These are phyloP conservation scores for Aspergillus terreus DNA, from an alignment of 2,329 filamentous ascomycete genomes.

Conservation along the genomic window DNA sequence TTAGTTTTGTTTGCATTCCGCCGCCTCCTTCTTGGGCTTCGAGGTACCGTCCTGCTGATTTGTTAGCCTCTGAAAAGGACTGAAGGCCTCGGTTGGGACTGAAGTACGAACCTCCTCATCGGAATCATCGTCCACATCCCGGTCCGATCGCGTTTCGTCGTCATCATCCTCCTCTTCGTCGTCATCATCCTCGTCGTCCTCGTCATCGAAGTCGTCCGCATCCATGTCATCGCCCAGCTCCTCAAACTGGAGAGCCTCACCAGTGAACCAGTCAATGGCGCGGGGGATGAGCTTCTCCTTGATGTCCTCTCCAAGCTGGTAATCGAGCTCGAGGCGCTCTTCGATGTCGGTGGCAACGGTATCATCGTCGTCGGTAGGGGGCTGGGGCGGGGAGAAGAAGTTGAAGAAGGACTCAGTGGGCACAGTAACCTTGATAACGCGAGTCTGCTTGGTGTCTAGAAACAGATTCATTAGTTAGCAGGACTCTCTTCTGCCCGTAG, in stretches of 20 bases:
- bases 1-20: constrained; percentile 95
- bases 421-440: constrained; percentile 98
- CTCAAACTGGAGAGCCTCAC: constrained; percentile 94
- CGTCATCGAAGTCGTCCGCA: constrained; percentile 79
- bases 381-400: constrained; percentile 95
- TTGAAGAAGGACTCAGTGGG: constrained; percentile 99
- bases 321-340: constrained; percentile 95
- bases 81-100: background rate
- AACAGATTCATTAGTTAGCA: background rate
- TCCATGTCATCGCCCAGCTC: constrained; percentile 84
- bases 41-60: constrained; percentile 70
- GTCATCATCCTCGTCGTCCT: constrained; percentile 89
- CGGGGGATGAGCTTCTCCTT: constrained; percentile 99
- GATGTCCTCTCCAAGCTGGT: constrained; percentile 97
- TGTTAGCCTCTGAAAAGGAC: constrained; percentile 17
- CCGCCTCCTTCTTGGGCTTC: constrained; percentile 90
- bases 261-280: constrained; percentile 99
- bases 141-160: constrained; percentile 68
- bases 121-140: constrained; percentile 60
- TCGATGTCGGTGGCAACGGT: constrained; percentile 87
- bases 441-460: constrained; percentile 95
- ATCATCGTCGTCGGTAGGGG: constrained; percentile 65
- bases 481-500: background rate
- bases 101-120: constrained; percentile 45
- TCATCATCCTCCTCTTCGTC: constrained; percentile 83